phyloP scores from a whole-genome alignment of 2,329 filamentous ascomycete genomes.

The Didymella arachidicola region DNA sequence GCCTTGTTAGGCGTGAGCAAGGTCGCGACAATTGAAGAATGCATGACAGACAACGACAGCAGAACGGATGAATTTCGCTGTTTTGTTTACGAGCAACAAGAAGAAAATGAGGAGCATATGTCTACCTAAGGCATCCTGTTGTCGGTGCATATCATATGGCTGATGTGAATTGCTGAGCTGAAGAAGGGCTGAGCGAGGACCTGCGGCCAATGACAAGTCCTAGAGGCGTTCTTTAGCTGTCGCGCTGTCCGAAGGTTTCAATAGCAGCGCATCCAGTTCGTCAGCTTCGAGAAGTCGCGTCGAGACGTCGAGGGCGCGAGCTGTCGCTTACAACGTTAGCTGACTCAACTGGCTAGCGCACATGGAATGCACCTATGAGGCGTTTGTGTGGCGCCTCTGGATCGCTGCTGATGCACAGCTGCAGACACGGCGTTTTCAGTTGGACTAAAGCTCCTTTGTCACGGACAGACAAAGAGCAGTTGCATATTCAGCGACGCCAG shows the following conservation, averaged over 20 bases:
- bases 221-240: neutral
- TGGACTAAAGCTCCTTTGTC: no score
- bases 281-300: neutral
- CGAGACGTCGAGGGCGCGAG: neutral
- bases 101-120: neutral
- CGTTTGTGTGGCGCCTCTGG: neutral
- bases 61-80: neutral
- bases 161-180: neutral
- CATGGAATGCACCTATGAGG: neutral
- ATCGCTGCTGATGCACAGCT: neutral
- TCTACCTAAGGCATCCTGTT: neutral
- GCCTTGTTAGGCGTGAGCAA: slow-evolving; percentile 11
- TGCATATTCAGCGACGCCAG: neutral
- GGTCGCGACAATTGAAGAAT: slow-evolving; percentile 3
- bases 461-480: neutral
- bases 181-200: neutral
- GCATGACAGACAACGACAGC: neutral
- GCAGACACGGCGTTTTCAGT: neutral
- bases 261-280: neutral
- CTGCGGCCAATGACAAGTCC: neutral
- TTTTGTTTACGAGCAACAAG: neutral
- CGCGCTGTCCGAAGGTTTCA: neutral
- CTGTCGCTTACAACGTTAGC: neutral
- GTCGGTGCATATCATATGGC: neutral
- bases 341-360: neutral